Percentiles rank a stretch among this genome's conserved stretches.
Conservation (phyloP, 2,329 filamentous ascomycete species). For the Ascochyta lentis region DNA sequence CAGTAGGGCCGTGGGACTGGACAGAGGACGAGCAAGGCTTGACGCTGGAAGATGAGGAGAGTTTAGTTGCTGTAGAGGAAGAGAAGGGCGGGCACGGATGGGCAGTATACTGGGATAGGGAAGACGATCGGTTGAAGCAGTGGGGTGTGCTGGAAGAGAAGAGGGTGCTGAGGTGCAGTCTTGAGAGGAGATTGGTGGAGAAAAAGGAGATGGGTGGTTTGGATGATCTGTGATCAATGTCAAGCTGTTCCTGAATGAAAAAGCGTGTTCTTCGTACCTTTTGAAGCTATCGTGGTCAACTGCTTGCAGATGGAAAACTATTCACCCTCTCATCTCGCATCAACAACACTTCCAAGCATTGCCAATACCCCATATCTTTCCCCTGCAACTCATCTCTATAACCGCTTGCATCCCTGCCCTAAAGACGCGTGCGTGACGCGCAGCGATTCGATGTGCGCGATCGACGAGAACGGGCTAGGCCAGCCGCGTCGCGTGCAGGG, state of each 20-base stretch:
- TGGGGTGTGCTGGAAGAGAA: slow-evolving; percentile 48
- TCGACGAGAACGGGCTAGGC: neutral
- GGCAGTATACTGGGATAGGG: slow-evolving; percentile 60
- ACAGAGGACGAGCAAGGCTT: slow-evolving; percentile 65
- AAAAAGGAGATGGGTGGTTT: slow-evolving; percentile 26
- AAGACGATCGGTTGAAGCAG: slow-evolving; percentile 55
- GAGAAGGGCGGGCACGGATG: slow-evolving; percentile 55
- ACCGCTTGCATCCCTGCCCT: neutral
- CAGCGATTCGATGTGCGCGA: slow-evolving; percentile 17
- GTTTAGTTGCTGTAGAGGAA: slow-evolving; percentile 64
- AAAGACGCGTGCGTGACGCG: slow-evolving; percentile 3
- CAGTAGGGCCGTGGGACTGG: slow-evolving; percentile 84
- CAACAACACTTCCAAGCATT: neutral
- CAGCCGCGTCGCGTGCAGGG: slow-evolving; percentile 19
- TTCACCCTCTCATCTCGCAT: neutral
- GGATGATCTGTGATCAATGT: slow-evolving; percentile 6
- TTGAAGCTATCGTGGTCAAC: neutral
- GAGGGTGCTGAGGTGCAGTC: slow-evolving; percentile 53
- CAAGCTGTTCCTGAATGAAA: neutral
- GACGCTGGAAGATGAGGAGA: slow-evolving; percentile 62
- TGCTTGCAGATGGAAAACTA: neutral
- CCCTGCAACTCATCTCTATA: neutral
- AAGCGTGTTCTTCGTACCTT: neutral
- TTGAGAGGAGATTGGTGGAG: slow-evolving; percentile 51
- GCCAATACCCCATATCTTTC: neutral